Evolutionary conservation across 2,329 filamentous ascomycete species (phyloP).

Genomic region (Botrytis porri): DNA sequence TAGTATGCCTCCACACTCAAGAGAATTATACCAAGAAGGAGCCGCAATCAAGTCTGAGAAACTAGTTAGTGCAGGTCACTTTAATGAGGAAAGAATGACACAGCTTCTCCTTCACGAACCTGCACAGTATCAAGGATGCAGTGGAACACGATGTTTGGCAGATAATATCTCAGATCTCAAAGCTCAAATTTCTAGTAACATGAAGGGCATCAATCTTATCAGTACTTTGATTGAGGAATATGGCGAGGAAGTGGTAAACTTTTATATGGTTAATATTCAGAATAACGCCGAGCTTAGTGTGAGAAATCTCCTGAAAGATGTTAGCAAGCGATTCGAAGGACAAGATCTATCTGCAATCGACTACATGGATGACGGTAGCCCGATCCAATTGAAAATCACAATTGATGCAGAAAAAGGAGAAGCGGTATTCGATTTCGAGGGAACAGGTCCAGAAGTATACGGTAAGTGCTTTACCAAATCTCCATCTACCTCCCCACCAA

Average conservation of each 20-base stretch:
- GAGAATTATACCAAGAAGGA: slow-evolving; percentile 62
- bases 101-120: slow-evolving; percentile 72
- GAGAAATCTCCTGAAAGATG: slow-evolving; percentile 66
- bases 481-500: not conserved
- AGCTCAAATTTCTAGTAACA: slow-evolving; percentile 82
- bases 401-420: slow-evolving; percentile 73
- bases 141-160: slow-evolving; percentile 71
- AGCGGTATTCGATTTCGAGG: slow-evolving; percentile 74
- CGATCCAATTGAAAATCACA: slow-evolving; percentile 70
- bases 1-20: slow-evolving; percentile 76
- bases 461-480: slow-evolving; percentile 43
- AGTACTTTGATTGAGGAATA: slow-evolving; percentile 73
- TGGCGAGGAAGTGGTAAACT: slow-evolving; percentile 71
- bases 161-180: slow-evolving; percentile 87
- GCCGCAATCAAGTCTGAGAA: slow-evolving; percentile 64
- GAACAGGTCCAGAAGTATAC: slow-evolving; percentile 77
- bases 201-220: slow-evolving; percentile 80
- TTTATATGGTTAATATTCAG: slow-evolving; percentile 82
- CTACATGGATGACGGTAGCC: slow-evolving; percentile 84
- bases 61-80: slow-evolving; percentile 71
- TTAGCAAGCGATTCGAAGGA: slow-evolving; percentile 66
- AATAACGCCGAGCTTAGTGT: slow-evolving; percentile 76
- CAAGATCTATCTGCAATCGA: slow-evolving; percentile 72
- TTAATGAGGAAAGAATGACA: slow-evolving; percentile 73
- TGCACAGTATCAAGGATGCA: slow-evolving; percentile 70